A percentile compares a stretch with the other conserved stretches of the same genome.
These are phyloP conservation scores for Liriodendron chinense DNA, from an alignment of 164 flowering plant genomes.

Conservation along the genomic window DNA sequence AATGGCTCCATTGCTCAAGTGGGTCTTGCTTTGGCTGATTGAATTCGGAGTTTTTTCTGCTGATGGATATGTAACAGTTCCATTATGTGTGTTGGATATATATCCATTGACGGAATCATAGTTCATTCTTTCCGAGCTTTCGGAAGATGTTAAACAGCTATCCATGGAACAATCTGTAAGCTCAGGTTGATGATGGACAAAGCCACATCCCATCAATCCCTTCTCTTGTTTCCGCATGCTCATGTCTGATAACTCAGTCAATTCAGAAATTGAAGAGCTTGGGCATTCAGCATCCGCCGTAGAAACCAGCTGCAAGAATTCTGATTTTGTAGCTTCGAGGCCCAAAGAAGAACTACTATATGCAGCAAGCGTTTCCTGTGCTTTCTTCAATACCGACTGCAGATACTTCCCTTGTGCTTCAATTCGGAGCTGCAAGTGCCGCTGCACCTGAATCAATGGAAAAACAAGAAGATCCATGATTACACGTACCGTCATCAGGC, in stretches of 20 bases:
- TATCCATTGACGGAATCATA: not conserved
- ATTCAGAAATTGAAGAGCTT: conserved; percentile 51
- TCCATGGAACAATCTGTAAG: conserved; percentile 52
- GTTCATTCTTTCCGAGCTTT: conserved; percentile 47
- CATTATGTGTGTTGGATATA: not conserved
- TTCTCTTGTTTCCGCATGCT: conserved; percentile 16
- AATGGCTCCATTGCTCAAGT: conserved; percentile 11
- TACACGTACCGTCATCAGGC: not conserved
- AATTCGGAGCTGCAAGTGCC: conserved; percentile 86
- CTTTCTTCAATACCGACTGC: conserved; percentile 75
- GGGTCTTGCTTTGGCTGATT: conserved; percentile 5
- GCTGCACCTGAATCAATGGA: conserved; percentile 63
- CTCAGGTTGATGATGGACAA: conserved; percentile 6
- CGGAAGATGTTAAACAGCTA: conserved; percentile 38
- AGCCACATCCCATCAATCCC: conserved; percentile 15
- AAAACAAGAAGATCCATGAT: not conserved
- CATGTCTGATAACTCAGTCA: conserved; percentile 46
- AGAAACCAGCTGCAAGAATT: conserved; percentile 57
- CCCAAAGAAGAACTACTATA: conserved; percentile 44
- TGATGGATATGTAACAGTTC: conserved; percentile 20
- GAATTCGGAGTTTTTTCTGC: conserved; percentile 26
- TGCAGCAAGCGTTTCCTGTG: conserved; percentile 74
- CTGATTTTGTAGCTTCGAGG: conserved; percentile 55
- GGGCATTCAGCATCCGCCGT: conserved; percentile 36
- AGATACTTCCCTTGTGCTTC: conserved; percentile 95